Percentiles rank a stretch among this genome's conserved stretches.
These are phyloP conservation scores for thale cress (Arabidopsis thaliana) DNA, from an alignment of 345 rosid species.

Conservation along the genomic window DNA sequence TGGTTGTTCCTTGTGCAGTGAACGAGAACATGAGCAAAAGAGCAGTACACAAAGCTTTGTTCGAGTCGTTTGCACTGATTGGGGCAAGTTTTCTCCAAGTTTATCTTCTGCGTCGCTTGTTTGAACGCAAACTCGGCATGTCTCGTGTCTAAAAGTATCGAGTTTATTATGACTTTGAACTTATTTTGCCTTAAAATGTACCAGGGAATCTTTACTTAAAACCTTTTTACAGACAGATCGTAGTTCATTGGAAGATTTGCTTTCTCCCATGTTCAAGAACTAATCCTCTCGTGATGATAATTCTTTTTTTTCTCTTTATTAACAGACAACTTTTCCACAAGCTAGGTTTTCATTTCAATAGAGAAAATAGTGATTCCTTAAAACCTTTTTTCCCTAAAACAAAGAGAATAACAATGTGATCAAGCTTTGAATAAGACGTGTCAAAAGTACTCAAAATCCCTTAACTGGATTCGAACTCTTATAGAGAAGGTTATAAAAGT, in stretches of 20 bases:
- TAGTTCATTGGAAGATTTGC: slow-evolving; percentile 16
- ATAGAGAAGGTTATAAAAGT: background rate
- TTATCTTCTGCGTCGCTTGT: slow-evolving; percentile 69
- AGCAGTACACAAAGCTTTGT: slow-evolving; percentile 69
- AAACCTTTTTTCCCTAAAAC: background rate
- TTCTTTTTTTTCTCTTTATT: background rate
- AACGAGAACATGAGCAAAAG: slow-evolving; percentile 67
- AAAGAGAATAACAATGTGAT: background rate
- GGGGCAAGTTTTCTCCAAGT: slow-evolving; percentile 70
- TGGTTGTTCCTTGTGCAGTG: slow-evolving; percentile 46
- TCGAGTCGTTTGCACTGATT: slow-evolving; percentile 63
- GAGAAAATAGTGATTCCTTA: no score
- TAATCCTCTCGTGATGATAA: slow-evolving; percentile 7
- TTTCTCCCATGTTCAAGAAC: slow-evolving; percentile 9
- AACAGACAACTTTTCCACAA: background rate
- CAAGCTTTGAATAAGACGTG: background rate
- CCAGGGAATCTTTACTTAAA: slow-evolving; percentile 28
- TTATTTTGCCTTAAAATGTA: slow-evolving; percentile 32
- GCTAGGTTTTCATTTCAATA: background rate
- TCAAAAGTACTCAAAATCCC: background rate
- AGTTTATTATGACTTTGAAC: slow-evolving; percentile 12
- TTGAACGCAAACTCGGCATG: slow-evolving; percentile 69
- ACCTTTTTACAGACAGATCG: slow-evolving; percentile 30
- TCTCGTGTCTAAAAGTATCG: slow-evolving; percentile 56
- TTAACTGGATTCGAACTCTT: background rate